These are phyloP conservation scores for Staphylotrichum longicolle DNA, from an alignment of 495 filamentous ascomycete species.

Conservation along the genomic window DNA sequence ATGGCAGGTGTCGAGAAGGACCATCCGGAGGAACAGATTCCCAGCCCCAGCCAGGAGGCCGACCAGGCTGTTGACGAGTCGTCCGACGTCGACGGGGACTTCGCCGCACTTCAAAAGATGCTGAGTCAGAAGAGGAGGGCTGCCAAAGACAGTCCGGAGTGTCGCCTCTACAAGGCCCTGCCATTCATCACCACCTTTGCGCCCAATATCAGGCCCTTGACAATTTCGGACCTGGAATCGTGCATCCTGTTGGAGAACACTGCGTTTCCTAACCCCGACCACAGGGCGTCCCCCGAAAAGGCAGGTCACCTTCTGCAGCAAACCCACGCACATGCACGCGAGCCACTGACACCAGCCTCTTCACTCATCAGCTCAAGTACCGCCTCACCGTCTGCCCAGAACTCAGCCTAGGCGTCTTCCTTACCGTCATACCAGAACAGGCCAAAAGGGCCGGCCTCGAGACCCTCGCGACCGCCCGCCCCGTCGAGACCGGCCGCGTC, in stretches of 20 bases:
- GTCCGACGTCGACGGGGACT: slow-evolving; percentile 37
- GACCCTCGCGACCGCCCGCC: slow-evolving; percentile 47
- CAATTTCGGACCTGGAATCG: slow-evolving; percentile 68
- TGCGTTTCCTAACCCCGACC: slow-evolving; percentile 64
- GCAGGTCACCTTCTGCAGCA: slow-evolving; percentile 43
- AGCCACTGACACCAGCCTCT: slow-evolving; percentile 7
- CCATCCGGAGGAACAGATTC: slow-evolving; percentile 1
- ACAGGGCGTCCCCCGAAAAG: slow-evolving; percentile 78
- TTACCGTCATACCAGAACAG: slow-evolving; percentile 51
- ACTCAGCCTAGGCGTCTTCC: slow-evolving; percentile 77
- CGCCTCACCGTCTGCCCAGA: slow-evolving; percentile 76
- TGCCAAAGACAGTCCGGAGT: slow-evolving; percentile 31
- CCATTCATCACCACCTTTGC: slow-evolving; percentile 34
- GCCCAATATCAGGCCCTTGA: slow-evolving; percentile 70
- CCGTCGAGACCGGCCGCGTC: slow-evolving; percentile 48
- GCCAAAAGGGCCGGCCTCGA: slow-evolving; percentile 46
- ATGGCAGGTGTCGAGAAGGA: slow-evolving; percentile 11
- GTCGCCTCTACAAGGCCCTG: slow-evolving; percentile 29
- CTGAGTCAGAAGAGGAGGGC: slow-evolving; percentile 33
- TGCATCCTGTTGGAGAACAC: slow-evolving; percentile 73
- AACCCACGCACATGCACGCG: too few relatives aligned
- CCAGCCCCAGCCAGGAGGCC: slow-evolving; percentile 1
- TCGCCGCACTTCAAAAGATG: slow-evolving; percentile 31
- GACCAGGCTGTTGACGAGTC: slow-evolving; percentile 38
- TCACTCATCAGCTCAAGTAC: slow-evolving; percentile 60